These are phyloP conservation scores for Xenosphaeropsis pyriputrescens DNA, from an alignment of 2,329 filamentous ascomycete genomes.

Conservation along the genomic window DNA sequence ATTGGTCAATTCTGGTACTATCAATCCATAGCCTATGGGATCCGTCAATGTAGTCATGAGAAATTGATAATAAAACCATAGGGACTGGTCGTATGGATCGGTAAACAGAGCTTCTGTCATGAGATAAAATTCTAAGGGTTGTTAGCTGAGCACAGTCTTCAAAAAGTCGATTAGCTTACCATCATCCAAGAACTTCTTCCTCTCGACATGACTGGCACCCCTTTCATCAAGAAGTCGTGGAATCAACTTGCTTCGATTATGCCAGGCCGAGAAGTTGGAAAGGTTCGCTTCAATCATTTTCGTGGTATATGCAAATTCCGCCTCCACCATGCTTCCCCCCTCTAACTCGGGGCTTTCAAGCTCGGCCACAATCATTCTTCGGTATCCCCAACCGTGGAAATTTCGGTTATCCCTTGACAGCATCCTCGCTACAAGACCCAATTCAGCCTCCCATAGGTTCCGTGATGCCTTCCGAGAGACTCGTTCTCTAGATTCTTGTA, in stretches of 20 bases:
- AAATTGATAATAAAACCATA: constrained; percentile 95
- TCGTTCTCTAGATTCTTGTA: constrained; percentile 54
- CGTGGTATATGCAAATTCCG: constrained; percentile 81
- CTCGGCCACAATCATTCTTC: constrained; percentile 61
- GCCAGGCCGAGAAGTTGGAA: constrained; percentile 96
- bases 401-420: constrained; percentile 74
- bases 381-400: constrained; percentile 93
- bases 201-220: constrained; percentile 41
- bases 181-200: constrained; percentile 56
- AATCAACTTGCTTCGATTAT: constrained; percentile 76
- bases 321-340: constrained; percentile 52
- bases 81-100: constrained; percentile 84
- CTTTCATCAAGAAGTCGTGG: constrained; percentile 60
- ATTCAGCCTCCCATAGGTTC: constrained; percentile 69
- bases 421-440: constrained; percentile 78
- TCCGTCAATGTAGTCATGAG: constrained; percentile 56
- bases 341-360: constrained; percentile 46
- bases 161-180: constrained; percentile 25
- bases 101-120: constrained; percentile 55
- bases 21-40: constrained; percentile 32
- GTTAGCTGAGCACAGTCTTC: constrained; percentile 5
- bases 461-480: constrained; percentile 41
- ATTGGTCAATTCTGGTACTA: constrained; percentile 47
- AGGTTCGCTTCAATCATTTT: constrained; percentile 75
- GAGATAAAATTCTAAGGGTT: constrained; percentile 50